A percentile compares a stretch with the other conserved stretches of the same genome.
phyloP scores from a whole-genome alignment of 352 stramenopile species.

The Globisporangium parvum region DNA sequence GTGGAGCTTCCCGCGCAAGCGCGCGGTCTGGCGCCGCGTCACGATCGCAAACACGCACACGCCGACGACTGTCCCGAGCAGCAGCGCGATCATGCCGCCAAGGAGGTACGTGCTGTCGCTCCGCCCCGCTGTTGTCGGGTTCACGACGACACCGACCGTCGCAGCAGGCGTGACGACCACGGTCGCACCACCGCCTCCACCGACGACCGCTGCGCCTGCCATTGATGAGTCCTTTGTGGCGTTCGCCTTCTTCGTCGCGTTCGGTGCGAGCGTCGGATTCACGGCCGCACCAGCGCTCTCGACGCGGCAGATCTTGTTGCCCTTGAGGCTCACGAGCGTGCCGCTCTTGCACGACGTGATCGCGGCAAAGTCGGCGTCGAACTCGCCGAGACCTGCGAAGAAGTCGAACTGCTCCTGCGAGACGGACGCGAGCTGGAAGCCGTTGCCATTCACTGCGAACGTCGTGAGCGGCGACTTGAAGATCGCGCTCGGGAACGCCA shows the following conservation, averaged over 20 bases:
- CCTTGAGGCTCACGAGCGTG: slow-evolving; percentile 52
- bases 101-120: slow-evolving; percentile 48
- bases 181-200: background rate
- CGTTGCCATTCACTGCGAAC: slow-evolving; percentile 41
- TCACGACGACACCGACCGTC: slow-evolving; percentile 33
- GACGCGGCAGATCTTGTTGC: slow-evolving; percentile 45
- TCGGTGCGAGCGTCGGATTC: slow-evolving; percentile 19
- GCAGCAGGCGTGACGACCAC: slow-evolving; percentile 7
- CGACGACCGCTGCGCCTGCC: background rate
- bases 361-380: slow-evolving; percentile 45
- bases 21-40: slow-evolving; percentile 24
- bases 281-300: slow-evolving; percentile 21
- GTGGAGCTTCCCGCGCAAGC: slow-evolving; percentile 46
- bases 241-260: slow-evolving; percentile 17
- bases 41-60: slow-evolving; percentile 40
- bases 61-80: slow-evolving; percentile 26
- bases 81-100: slow-evolving; percentile 29
- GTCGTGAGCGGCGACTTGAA: slow-evolving; percentile 43
- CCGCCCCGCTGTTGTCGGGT: slow-evolving; percentile 12
- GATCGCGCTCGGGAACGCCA: slow-evolving; percentile 35
- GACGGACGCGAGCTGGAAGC: slow-evolving; percentile 49
- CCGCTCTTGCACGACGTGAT: slow-evolving; percentile 36
- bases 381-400: slow-evolving; percentile 50
- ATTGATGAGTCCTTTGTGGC: slow-evolving; percentile 3
- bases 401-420: slow-evolving; percentile 59